These are phyloP conservation scores for Nyctanthes arbortristis DNA, from an alignment of 257 asterid species.

Conservation along the genomic window DNA sequence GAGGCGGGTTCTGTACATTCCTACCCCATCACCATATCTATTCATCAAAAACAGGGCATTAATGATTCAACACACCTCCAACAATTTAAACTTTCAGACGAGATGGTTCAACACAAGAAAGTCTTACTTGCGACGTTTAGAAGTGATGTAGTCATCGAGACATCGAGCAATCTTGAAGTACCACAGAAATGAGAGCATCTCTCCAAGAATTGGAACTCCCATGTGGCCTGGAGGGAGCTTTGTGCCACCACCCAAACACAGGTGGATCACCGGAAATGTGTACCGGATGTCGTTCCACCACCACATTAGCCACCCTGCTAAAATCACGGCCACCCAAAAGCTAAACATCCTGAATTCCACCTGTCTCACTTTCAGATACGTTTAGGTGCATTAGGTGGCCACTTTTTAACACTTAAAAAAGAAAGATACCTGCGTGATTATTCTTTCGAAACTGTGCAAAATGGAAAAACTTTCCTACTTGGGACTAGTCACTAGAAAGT, in stretches of 20 bases:
- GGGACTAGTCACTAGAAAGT: too few relatives aligned
- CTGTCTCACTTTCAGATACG: not conserved
- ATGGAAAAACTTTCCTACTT: not conserved
- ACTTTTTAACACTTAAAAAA: too few relatives aligned
- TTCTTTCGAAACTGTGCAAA: not conserved
- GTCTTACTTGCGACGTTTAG: conserved; percentile 17
- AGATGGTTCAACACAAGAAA: too few relatives aligned
- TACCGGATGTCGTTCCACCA: conserved; percentile 59
- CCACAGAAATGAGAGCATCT: conserved; percentile 23
- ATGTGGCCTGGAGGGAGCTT: conserved; percentile 34
- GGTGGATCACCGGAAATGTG: conserved; percentile 25
- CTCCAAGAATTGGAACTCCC: conserved; percentile 36
- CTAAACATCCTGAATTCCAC: conserved; percentile 27
- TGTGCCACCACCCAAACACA: conserved; percentile 13
- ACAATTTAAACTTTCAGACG: not conserved
- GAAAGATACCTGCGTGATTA: not conserved
- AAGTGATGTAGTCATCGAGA: conserved; percentile 21
- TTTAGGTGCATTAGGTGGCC: too few relatives aligned
- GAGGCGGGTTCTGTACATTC: conserved; percentile 53
- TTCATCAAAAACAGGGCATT: not conserved
- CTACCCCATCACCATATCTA: conserved; percentile 58
- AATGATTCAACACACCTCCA: not conserved
- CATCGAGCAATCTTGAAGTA: conserved; percentile 22
- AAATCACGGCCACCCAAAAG: conserved; percentile 29
- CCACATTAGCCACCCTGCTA: conserved; percentile 34